These are phyloP conservation scores for Saraca asoca DNA, from an alignment of 331 rosid genomes.

Conservation along the genomic window DNA sequence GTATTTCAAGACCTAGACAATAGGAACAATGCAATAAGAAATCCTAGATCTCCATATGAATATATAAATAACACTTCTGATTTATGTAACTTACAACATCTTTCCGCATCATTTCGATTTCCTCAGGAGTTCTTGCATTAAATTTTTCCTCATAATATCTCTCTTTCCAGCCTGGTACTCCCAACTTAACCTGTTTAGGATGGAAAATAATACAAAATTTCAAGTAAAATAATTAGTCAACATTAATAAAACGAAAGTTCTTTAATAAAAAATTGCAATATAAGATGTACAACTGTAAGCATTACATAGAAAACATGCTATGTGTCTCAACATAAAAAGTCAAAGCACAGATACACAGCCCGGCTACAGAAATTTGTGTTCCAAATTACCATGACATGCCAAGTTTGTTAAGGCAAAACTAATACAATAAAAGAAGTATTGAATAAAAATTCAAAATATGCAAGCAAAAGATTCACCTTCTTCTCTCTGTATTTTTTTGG, in stretches of 20 bases:
- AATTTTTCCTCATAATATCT: constrained; percentile 93
- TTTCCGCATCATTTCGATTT: constrained; percentile 73
- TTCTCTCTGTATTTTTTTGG: not conserved
- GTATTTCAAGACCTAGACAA: constrained; percentile 79
- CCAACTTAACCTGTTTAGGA: constrained; percentile 70
- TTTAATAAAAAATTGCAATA: not conserved
- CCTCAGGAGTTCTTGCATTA: constrained; percentile 76
- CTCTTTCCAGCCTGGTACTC: constrained; percentile 93
- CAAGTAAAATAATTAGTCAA: not conserved
- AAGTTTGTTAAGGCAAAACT: not conserved
- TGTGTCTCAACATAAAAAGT: no score
- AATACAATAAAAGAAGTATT: not conserved
- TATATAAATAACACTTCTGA: constrained; percentile 29
- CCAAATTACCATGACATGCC: no score
- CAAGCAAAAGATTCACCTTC: constrained; percentile 1
- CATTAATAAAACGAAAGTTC: constrained; percentile 1
- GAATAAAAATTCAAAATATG: constrained; percentile 1
- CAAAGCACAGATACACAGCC: no score
- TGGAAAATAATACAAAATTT: constrained; percentile 18
- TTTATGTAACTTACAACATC: constrained; percentile 79
- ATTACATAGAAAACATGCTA: no score
- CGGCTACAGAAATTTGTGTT: no score
- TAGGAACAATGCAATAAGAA: constrained; percentile 25
- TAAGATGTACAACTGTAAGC: no score
- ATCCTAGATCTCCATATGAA: constrained; percentile 24